These are phyloP conservation scores for Eucalyptus virginea DNA, from an alignment of 345 rosid genomes.

Conservation along the genomic window DNA sequence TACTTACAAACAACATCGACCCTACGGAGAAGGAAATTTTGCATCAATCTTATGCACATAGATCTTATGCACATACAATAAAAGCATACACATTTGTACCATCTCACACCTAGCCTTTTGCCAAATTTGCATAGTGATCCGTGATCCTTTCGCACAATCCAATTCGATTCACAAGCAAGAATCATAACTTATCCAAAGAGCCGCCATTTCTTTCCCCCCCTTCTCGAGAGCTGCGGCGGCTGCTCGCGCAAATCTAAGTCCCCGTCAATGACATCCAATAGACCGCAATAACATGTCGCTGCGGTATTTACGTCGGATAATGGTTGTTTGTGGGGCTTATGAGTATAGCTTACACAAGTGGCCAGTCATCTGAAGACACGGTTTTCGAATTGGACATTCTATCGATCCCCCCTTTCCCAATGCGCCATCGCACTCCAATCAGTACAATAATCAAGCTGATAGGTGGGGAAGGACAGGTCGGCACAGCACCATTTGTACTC, in stretches of 20 bases:
- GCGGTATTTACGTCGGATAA: too few relatives aligned
- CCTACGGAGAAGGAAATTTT: background rate
- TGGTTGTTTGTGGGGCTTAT: too few relatives aligned
- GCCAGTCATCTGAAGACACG: background rate
- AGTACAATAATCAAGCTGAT: background rate
- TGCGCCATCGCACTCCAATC: background rate
- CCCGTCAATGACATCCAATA: background rate
- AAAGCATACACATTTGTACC: too few relatives aligned
- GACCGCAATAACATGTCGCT: too few relatives aligned
- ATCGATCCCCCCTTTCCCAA: background rate
- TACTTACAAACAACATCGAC: background rate
- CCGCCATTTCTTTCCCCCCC: background rate
- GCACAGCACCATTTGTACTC: background rate
- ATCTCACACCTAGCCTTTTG: background rate
- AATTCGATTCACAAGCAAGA: background rate
- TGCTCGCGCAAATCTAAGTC: background rate
- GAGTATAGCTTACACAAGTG: too few relatives aligned
- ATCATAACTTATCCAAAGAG: background rate
- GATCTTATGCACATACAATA: too few relatives aligned
- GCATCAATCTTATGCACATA: too few relatives aligned
- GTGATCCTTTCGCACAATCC: background rate
- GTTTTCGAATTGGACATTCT: background rate
- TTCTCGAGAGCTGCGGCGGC: accelerated
- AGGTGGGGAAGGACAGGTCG: too few relatives aligned
- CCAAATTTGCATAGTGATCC: background rate